Evolutionary conservation across 495 filamentous ascomycete genomes (phyloP), one percentile per base, ranked within the genome.

Genomic region (Xylaria scruposa): DNA sequence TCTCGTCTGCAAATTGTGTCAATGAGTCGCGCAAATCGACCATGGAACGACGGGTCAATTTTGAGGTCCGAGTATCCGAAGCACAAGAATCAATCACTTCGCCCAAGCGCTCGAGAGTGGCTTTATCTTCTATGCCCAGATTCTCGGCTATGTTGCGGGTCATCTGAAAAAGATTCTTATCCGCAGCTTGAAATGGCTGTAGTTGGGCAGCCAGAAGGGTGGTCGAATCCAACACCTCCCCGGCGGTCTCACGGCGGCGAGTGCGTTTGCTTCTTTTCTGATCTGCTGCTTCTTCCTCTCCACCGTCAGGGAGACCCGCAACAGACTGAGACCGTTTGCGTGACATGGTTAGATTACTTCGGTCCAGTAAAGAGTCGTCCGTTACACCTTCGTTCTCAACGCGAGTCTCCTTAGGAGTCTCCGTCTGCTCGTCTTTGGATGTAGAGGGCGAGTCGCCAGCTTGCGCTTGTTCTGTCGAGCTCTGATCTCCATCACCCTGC

Each of bases 201-300:
- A 97, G 80, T 67, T 93, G 90, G 62, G 91, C 90, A 64, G 92
- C 90, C 68, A 90, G 89, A 69, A 92, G 89, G 13, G 89, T 91
- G n/a, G 86, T 85, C 42, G 89, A 87, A 70, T 95, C 91, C 72
- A 91, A 86, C 5, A 80, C 87, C 29, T 93, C 92, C 6, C 93
- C 93, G 70, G 89, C 89, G 7, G 90, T 92, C 62, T 95, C 94
- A 46, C 94, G 88, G 36, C 93, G 91, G 72, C 93, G 88, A 36
- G 93, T 93, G 60, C 95, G 88, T 76, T 95, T 95, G 81, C 93
- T 97, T 75, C 94, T 89, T 75, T 91, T 89, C 58, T 92, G 87
- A 5, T 90, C 88, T 10, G 86, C 88, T 71, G 92, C 80, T 54
- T 88, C 86, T 40, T 89, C 87, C 29, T 88, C 86, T 13, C 67